Conservation (phyloP, 352 stramenopile species). For the Phytophthora lateralis region DNA sequence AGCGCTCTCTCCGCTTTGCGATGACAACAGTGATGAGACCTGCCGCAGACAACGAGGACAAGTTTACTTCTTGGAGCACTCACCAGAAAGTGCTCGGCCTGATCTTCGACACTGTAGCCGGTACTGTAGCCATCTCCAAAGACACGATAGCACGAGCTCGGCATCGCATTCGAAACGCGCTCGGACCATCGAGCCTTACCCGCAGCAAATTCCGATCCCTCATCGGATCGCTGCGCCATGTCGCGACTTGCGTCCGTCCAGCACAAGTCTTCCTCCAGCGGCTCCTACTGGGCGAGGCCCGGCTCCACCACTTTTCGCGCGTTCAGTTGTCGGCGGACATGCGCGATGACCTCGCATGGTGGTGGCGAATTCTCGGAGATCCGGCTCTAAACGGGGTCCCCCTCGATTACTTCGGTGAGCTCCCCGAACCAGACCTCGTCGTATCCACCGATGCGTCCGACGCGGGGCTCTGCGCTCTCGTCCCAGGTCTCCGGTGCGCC, state of each 20-base stretch:
- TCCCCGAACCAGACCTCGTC: conserved; percentile 1
- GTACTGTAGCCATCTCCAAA: no score
- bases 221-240: not conserved
- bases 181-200: no score
- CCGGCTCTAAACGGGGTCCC: conserved; percentile 16
- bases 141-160: no score
- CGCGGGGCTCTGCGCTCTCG: not conserved
- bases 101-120: no score
- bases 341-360: conserved; percentile 13
- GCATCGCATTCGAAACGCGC: no score
- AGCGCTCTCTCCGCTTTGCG: no score
- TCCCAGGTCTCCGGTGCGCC: not conserved
- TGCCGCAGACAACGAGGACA: no score
- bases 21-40: no score
- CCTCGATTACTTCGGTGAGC: conserved; percentile 5
- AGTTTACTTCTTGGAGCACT: no score
- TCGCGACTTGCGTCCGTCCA: not conserved
- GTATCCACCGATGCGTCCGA: conserved; percentile 22
- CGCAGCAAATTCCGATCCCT: no score
- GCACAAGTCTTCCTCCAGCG: not conserved
- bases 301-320: not conserved
- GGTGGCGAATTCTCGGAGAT: conserved; percentile 17
- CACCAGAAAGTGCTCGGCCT: no score
- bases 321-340: not conserved
- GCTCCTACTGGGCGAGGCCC: not conserved